Base-by-base conservation (phyloP, 2,329 filamentous ascomycete genomes). In the Incumbomyces lentus region DNA sequence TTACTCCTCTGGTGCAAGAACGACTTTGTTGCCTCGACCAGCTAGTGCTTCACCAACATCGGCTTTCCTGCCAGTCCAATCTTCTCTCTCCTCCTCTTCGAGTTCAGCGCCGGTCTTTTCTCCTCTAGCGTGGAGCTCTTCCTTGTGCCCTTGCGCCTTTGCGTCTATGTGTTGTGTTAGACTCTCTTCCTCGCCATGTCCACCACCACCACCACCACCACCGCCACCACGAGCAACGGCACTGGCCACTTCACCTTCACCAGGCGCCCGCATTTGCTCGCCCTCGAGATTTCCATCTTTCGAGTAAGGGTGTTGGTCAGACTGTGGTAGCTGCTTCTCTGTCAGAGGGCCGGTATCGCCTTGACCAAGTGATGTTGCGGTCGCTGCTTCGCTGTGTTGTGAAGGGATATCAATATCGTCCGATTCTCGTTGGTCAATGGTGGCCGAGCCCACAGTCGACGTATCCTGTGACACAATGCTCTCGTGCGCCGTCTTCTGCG, bases 261-360 rank as follows among this genome's bases (percentile, higher is more conserved):
- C 59, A 10, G 51, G 42, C 19, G 55, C 53, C 17, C 58, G 53
- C 56, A 61, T 63, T 51, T 62, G 60, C 41, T 60, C 57, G 44
- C 59, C 59, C 16, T 59, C 58, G 11, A 56, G 48, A 26, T 57
- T 54, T 33, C 52, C 50, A 18, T 55, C 49, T 4, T 52, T 43
- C 31, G 49, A 36, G 36, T 52, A 51, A 30, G 48, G 47, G 14
- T 55, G 49, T 13, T 29, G 37, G 30, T 53, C 50, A 16, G 51
- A 57, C 32, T 47, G 43, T 8, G 52, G 43, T 34, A 52, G 46
- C 2, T 31, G 30, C 36, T 50, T 55, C 44, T 56, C 52, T 16
- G 52, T 55, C 11, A 53, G 43, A 11, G 51, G 35, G 3, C 51
- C 48, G 3, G 47, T 51, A 14, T 50, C 56, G 33, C 58, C 58